Percentiles rank a stretch among this genome's conserved stretches.
Evolutionary conservation across 1,284 basidiomycete species (phyloP).

Genomic region (Moesziomyces sp.): DNA sequence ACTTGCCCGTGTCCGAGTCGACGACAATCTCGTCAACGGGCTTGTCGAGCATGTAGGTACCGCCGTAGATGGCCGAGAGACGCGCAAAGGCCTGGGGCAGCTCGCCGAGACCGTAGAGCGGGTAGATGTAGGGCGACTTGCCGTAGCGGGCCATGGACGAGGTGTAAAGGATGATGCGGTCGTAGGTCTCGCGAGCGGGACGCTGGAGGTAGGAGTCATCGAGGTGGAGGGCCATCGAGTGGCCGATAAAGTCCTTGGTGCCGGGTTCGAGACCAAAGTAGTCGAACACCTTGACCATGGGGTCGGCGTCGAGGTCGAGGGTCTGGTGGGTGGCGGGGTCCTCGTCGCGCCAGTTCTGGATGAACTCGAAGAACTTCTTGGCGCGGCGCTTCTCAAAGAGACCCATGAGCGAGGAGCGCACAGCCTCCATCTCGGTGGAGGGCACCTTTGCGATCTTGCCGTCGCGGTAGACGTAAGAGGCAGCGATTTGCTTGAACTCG

Average conservation of each 20-base stretch:
- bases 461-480: constrained; percentile 96
- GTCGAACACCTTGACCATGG: constrained; percentile 77
- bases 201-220: constrained; percentile 96
- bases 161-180: constrained; percentile 96
- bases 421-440: constrained; percentile 96
- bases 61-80: constrained; percentile 93
- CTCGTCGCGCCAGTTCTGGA: constrained; percentile 93
- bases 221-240: constrained; percentile 98
- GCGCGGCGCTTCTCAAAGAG: constrained; percentile 97
- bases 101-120: constrained; percentile 97
- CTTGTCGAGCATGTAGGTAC: constrained; percentile 99
- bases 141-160: constrained; percentile 99
- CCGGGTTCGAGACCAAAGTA: constrained; percentile 97
- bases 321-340: constrained; percentile 94
- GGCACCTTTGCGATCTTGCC: constrained; percentile 98
- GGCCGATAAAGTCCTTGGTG: constrained; percentile 98
- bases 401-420: constrained; percentile 94
- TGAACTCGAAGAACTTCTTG: constrained; percentile 98
- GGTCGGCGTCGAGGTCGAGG: constrained; percentile 61
- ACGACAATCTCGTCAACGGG: constrained; percentile 89
- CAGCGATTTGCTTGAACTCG: constrained; percentile 99
- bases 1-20: constrained; percentile 81
- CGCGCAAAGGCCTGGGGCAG: constrained; percentile 98
- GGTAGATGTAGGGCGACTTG: constrained; percentile 99
- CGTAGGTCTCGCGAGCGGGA: constrained; percentile 87